A percentile compares a stretch with the other conserved stretches of the same genome.
Evolutionary conservation across 768 basidiomycete genomes (phyloP).

Genomic region (Pleurotus salmoneostramineus): DNA sequence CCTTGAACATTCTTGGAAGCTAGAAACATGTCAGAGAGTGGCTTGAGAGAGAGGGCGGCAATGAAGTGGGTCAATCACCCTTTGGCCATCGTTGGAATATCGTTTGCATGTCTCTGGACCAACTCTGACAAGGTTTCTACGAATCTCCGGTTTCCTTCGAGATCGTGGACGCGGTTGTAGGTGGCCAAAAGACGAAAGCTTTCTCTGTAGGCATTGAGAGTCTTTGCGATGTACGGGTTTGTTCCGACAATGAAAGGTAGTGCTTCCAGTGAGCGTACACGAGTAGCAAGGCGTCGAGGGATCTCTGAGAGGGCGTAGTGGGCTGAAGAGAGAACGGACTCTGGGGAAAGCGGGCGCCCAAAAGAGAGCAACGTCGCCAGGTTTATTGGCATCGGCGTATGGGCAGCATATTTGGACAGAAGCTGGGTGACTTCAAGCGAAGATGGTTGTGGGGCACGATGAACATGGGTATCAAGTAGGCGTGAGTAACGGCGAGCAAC

Average conservation of each 20-base stretch:
- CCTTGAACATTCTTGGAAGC: conserved; percentile 82
- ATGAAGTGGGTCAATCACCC: conserved; percentile 42
- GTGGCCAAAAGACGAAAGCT: conserved; percentile 70
- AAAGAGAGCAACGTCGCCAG: conserved; percentile 72
- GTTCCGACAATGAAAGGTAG: conserved; percentile 88
- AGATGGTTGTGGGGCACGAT: conserved; percentile 43
- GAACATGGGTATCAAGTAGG: conserved; percentile 16
- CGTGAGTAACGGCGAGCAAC: conserved; percentile 1
- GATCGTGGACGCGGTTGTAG: conserved; percentile 58
- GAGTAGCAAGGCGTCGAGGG: conserved; percentile 70
- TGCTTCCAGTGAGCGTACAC: conserved; percentile 68
- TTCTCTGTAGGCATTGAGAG: conserved; percentile 61
- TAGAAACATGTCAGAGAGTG: conserved; percentile 19
- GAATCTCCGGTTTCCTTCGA: conserved; percentile 70
- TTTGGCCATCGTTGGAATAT: conserved; percentile 89
- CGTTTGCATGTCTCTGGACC: conserved; percentile 77
- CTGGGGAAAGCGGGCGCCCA: conserved; percentile 66
- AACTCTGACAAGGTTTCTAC: conserved; percentile 63
- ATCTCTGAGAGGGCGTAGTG: conserved; percentile 72
- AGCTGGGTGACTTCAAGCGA: conserved; percentile 54
- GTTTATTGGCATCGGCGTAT: conserved; percentile 65
- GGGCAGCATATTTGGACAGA: conserved; percentile 58
- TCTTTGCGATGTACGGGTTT: conserved; percentile 79
- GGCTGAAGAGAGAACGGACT: conserved; percentile 73
- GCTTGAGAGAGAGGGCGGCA: conserved; percentile 5